These are phyloP conservation scores for Amylocarpus encephaloides DNA, from an alignment of 2,329 filamentous ascomycete genomes.

Conservation along the genomic window DNA sequence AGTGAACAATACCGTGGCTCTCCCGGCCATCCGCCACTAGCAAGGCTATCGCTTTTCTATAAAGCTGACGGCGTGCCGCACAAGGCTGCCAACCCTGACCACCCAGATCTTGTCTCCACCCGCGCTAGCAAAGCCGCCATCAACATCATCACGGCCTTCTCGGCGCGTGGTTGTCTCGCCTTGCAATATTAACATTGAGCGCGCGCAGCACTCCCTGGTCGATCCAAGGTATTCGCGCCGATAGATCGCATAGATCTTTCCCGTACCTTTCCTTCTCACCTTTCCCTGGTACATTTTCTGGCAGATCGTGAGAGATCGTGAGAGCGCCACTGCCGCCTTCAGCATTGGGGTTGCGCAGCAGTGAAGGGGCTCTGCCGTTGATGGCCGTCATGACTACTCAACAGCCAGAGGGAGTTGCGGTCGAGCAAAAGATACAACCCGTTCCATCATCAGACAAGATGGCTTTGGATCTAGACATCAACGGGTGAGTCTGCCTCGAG, in stretches of 20 bases:
- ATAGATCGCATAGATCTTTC: too few species aligned
- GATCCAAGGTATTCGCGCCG: too few species aligned
- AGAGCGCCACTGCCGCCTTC: background rate
- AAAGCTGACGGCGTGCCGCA: background rate
- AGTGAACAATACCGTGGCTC: too few species aligned
- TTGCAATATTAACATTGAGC: too few species aligned
- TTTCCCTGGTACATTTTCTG: too few species aligned
- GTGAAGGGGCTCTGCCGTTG: slow-evolving; percentile 28
- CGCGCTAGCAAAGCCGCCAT: background rate
- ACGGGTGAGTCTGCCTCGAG: slow-evolving; percentile 49
- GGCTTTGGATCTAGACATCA: slow-evolving; percentile 46
- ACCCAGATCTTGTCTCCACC: background rate
- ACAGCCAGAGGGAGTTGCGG: slow-evolving; percentile 27
- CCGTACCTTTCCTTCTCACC: too few species aligned
- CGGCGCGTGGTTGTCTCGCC: too few species aligned
- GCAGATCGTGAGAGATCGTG: too few species aligned
- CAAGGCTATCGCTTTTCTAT: background rate
- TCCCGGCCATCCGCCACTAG: background rate
- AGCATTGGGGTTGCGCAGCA: slow-evolving; percentile 13
- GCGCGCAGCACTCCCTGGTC: too few species aligned
- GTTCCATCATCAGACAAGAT: slow-evolving; percentile 42
- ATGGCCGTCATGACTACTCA: slow-evolving; percentile 50
- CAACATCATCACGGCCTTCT: too few species aligned
- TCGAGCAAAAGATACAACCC: slow-evolving; percentile 47
- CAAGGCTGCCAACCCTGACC: background rate